Conservation (phyloP, 2,329 filamentous ascomycete genomes). For the Monilinia vaccinii-corymbosi region DNA sequence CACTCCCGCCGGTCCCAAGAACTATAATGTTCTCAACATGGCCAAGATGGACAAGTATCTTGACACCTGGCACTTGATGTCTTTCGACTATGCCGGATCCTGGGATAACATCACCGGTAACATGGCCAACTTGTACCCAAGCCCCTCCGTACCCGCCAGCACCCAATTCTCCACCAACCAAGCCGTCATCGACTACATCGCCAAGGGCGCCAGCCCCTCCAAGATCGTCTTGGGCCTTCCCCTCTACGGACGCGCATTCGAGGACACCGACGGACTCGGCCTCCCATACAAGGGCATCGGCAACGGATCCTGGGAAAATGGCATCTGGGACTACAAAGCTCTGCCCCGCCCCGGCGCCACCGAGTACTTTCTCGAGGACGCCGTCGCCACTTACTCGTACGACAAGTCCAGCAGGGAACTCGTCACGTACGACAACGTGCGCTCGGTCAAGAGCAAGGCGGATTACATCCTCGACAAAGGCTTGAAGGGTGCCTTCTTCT, state of each 20-base stretch:
- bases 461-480: constrained; percentile 51
- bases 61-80: constrained; percentile 57
- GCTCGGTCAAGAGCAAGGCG: constrained; percentile 52
- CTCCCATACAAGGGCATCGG: constrained; percentile 54
- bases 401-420: constrained; percentile 50
- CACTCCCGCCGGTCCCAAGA: constrained; percentile 38
- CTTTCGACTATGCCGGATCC: constrained; percentile 61
- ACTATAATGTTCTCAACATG: constrained; percentile 42
- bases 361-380: constrained; percentile 46
- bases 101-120: constrained; percentile 59
- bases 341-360: constrained; percentile 54
- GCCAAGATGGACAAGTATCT: constrained; percentile 37
- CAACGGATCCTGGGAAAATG: constrained; percentile 60
- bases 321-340: constrained; percentile 74
- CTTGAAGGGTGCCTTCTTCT: constrained; percentile 76
- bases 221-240: constrained; percentile 76
- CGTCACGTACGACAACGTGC: constrained; percentile 62
- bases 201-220: constrained; percentile 47
- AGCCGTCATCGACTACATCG: constrained; percentile 57
- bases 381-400: constrained; percentile 63
- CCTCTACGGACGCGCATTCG: constrained; percentile 67
- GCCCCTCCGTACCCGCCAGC: constrained; percentile 40
- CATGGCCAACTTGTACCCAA: constrained; percentile 60
- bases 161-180: constrained; percentile 54
- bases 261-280: constrained; percentile 57